Base-by-base conservation (phyloP, 306 rosid genomes). In the Mucuna pruriens region DNA sequence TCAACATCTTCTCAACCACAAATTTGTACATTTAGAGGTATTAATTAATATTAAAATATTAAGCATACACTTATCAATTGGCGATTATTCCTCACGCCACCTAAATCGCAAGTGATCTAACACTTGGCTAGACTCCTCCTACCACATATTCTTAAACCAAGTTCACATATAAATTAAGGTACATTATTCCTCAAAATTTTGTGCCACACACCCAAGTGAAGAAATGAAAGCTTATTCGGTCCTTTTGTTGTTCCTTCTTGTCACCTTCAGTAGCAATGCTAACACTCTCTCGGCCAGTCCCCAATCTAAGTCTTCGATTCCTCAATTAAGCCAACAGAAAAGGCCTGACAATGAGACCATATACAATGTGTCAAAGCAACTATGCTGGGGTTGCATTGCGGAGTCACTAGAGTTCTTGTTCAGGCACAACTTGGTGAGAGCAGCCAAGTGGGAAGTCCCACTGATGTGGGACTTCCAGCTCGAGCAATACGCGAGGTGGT, bases 381-480 rank as follows among this genome's bases (percentile, higher is more conserved):
- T 92, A 15, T 95, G 98, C 83, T 90, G 88, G 97, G 91, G 91
- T 0, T 95, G 98, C 91, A n/a, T 90, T 0, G 85, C 75, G 1
- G 98, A 92, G 73, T 89, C 98, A 0, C 13, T 95, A 7, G 86
- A 95, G 42, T 95, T 92, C 77, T 55, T 94, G 23, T 94, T 85
- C 80, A 85, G 81, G 6, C 93, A 94, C 82, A 94, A 94, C 84
- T 5, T 92, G 57, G 89, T 90, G 0, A 82, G 96, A 44, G 97
- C 98, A 42, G 42, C 81, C 6, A 92, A 91, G 65, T 84, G 91
- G 93, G 98, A 90, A 75, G 10, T 83, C 3, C 97, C 97, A 17
- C 20, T 92, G 29, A 46, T 38, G 76, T 94, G 94, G 94, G 95
- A 94, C 72, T 88, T 75, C 12, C 83, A 91, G 84, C 95, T 94